These are phyloP conservation scores for Alternaria dauci DNA, from an alignment of 2,329 filamentous ascomycete species.

Conservation along the genomic window DNA sequence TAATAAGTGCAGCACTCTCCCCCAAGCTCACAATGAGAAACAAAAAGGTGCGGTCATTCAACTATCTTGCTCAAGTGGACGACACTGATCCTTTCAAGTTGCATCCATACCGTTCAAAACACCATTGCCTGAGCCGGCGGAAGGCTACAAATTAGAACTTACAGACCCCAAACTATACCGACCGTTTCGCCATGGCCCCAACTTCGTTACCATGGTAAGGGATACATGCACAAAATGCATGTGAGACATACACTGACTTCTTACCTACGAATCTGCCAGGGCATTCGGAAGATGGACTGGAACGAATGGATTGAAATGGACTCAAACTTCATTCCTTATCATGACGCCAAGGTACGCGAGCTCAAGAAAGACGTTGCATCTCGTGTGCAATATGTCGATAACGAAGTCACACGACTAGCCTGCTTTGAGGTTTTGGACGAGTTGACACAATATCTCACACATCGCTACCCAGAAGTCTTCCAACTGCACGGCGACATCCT, in stretches of 20 bases:
- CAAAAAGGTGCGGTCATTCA: neutral
- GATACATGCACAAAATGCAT: too few species aligned
- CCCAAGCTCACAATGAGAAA: neutral
- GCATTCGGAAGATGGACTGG: slow-evolving; percentile 6
- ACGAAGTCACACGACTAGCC: neutral
- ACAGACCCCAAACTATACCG: slow-evolving; percentile 1
- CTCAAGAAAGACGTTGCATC: neutral
- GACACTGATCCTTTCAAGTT: neutral
- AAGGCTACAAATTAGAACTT: neutral
- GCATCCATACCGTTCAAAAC: neutral
- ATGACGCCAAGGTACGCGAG: slow-evolving; percentile 3
- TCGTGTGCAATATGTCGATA: neutral
- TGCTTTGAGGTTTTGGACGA: slow-evolving; percentile 5
- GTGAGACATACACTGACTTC: too few species aligned
- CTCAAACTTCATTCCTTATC: slow-evolving; percentile 4
- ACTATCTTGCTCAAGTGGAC: neutral
- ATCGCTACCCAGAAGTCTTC: slow-evolving; percentile 7
- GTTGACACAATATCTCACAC: slow-evolving; percentile 8
- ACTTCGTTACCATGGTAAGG: neutral
- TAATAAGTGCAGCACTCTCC: neutral
- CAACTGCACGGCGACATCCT: neutral
- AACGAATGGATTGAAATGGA: slow-evolving; percentile 12
- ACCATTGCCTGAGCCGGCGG: neutral
- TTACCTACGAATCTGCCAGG: too few species aligned
- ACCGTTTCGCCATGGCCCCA: neutral